These are phyloP conservation scores for Austroboletus sp. DNA, from an alignment of 1,284 basidiomycete genomes.

Conservation along the genomic window DNA sequence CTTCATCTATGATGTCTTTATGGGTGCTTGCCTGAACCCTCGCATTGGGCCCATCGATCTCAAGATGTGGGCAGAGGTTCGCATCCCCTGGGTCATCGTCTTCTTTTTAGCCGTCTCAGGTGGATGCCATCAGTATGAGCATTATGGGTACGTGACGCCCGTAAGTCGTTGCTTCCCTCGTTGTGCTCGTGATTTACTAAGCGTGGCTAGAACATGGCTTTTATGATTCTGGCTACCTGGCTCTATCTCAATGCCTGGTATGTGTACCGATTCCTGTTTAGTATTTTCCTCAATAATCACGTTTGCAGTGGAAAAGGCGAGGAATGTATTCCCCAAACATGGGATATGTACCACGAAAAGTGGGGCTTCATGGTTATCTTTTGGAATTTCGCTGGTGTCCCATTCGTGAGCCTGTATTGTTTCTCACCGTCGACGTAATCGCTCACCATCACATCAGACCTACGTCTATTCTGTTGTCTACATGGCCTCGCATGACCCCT, in stretches of 20 bases:
- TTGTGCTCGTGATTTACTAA: neutral
- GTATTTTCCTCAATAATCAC: neutral
- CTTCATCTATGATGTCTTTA: conserved; percentile 91
- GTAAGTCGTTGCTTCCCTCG: conserved; percentile 39
- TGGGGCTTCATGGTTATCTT: conserved; percentile 95
- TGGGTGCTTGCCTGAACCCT: conserved; percentile 94
- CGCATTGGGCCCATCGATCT: conserved; percentile 89
- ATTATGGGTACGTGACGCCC: conserved; percentile 86
- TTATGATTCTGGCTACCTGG: conserved; percentile 94
- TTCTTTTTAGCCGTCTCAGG: conserved; percentile 92
- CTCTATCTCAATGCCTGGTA: conserved; percentile 95
- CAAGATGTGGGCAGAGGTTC: conserved; percentile 99
- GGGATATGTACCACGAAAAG: conserved; percentile 99
- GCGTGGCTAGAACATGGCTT: conserved; percentile 77
- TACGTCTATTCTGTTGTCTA: conserved; percentile 96
- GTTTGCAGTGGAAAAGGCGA: conserved; percentile 66
- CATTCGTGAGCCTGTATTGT: conserved; percentile 52
- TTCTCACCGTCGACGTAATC: neutral
- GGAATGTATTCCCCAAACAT: conserved; percentile 97
- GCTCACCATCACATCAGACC: conserved; percentile 52
- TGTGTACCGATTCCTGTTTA: conserved; percentile 11
- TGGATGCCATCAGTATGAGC: conserved; percentile 92
- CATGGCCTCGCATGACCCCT: conserved; percentile 92
- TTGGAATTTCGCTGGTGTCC: conserved; percentile 95
- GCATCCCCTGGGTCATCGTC: conserved; percentile 94